These are phyloP conservation scores for Camellia oleifera DNA, from an alignment of 179 eudicot genomes.

Conservation along the genomic window DNA sequence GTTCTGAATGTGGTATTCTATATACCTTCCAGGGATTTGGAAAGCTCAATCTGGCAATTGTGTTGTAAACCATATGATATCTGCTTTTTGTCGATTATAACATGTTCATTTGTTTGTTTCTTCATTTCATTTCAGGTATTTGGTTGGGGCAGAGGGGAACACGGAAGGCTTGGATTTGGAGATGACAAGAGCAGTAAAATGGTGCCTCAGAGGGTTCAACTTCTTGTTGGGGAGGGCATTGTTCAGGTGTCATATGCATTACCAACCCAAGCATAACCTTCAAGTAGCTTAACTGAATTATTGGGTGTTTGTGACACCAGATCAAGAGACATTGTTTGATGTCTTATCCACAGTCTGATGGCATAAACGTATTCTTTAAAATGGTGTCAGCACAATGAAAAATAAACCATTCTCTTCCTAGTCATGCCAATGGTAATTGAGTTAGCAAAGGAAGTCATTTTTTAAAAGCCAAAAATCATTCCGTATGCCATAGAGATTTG, in stretches of 20 bases:
- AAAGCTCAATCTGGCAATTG: not conserved
- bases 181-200: conserved; percentile 99
- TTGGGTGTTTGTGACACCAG: not conserved
- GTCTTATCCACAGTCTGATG: not conserved
- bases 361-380: not conserved
- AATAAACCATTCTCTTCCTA: not conserved
- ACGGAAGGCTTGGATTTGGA: conserved; percentile 97
- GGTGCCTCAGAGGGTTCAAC: conserved; percentile 93
- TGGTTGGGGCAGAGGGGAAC: conserved; percentile 99
- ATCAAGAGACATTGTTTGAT: not conserved
- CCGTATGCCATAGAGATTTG: not conserved
- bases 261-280: not conserved
- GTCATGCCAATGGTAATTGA: not conserved
- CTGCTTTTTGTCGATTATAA: not conserved
- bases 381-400: not conserved
- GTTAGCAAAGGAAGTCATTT: not conserved
- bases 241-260: conserved; percentile 54
- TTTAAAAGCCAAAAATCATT: not conserved
- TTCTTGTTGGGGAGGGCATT: conserved; percentile 75
- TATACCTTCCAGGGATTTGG: not conserved
- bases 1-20: conserved; percentile 3
- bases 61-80: not conserved
- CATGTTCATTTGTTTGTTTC: not conserved
- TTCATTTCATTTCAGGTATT: conserved; percentile 61
- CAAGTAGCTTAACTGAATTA: not conserved